Percentiles rank a stretch among this genome's conserved stretches.
Evolutionary conservation across 768 basidiomycete genomes (phyloP).

Genomic region (Clathrus columnatus): DNA sequence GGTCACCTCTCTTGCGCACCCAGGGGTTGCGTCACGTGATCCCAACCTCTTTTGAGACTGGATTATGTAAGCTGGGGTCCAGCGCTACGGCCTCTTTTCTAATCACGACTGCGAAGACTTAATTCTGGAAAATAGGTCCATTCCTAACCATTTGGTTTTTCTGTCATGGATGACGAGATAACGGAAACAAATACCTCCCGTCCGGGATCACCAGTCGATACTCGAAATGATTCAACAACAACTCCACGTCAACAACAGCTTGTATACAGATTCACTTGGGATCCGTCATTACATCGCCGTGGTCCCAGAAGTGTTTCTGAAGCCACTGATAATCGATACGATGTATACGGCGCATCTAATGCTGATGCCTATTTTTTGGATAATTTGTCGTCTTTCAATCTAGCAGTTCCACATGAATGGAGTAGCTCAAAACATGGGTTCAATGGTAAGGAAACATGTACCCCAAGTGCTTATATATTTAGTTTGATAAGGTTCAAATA

Average conservation of each 20-base stretch:
- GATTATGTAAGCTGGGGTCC: too few relatives aligned
- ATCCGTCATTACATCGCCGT: conserved; percentile 42
- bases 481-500: conserved; percentile 4
- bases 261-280: conserved; percentile 72
- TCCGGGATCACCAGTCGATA: conserved; percentile 45
- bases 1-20: too few relatives aligned
- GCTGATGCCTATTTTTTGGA: conserved; percentile 40
- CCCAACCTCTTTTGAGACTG: too few relatives aligned
- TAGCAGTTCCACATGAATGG: conserved; percentile 55
- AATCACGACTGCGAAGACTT: too few relatives aligned
- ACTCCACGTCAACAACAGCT: conserved; percentile 20
- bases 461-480: conserved; percentile 8
- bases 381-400: conserved; percentile 36
- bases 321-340: conserved; percentile 58
- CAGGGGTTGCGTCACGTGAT: too few relatives aligned
- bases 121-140: too few relatives aligned
- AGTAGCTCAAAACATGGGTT: conserved; percentile 80
- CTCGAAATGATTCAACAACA: conserved; percentile 33
- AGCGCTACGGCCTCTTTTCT: too few relatives aligned
- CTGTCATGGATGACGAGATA: conserved; percentile 5
- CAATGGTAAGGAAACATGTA: conserved; percentile 51
- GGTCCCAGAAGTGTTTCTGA: conserved; percentile 70
- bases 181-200: conserved; percentile 32
- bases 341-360: conserved; percentile 43
- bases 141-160: neutral